Base-by-base conservation (phyloP, 1,139 yeast genomes). In the Yamadazyma siamensis region DNA sequence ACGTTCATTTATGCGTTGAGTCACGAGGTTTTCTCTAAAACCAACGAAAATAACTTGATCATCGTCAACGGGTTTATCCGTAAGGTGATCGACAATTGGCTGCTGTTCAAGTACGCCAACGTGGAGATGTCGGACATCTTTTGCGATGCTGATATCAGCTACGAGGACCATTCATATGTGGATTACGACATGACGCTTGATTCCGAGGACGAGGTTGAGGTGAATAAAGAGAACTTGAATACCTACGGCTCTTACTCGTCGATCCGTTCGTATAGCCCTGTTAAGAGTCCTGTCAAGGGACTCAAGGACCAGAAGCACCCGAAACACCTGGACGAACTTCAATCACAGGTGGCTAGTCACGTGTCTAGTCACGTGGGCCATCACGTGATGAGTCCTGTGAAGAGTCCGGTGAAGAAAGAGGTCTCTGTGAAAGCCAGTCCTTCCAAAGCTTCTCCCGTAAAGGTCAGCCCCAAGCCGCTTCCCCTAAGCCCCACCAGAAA, bases 1-100 rank as follows among this genome's bases (percentile, higher is more conserved):
- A 56, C 75, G 17, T 49, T 77, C 25, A 57, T 75, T 6, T 71
- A 75, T 28, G 65, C 78, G 17, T 43, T 78, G 22, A 71, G 79
- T 35, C 77, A 75, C 36, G 76, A 74, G 45, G 55, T 65, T 27
- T 51, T 71, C 3, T 68, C 62, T 31, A 50, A 72, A 18, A 56
- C 61, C 31, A 71, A 64, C 38, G 65, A 66, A 27, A 73, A 71
- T 36, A 57, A 63, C 33, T 47, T 75, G 13, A 58, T 67, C n/a
- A 61, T 76, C 13, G 71, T 77, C 2, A 65, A 64, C 27, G 55
- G 80, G 31, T 75, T 68, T 36, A 54, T 77, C 25, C 71, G 63
- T 36, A 75, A 75, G 39, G 41, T 75, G 4, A 43, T 77, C 23
- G 70, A 63, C 21, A 52, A 65, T 38, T 77, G 80, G 76, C 34